phyloP scores from a whole-genome alignment of 139 green algal genomes.

The Dunaliella sp. region DNA sequence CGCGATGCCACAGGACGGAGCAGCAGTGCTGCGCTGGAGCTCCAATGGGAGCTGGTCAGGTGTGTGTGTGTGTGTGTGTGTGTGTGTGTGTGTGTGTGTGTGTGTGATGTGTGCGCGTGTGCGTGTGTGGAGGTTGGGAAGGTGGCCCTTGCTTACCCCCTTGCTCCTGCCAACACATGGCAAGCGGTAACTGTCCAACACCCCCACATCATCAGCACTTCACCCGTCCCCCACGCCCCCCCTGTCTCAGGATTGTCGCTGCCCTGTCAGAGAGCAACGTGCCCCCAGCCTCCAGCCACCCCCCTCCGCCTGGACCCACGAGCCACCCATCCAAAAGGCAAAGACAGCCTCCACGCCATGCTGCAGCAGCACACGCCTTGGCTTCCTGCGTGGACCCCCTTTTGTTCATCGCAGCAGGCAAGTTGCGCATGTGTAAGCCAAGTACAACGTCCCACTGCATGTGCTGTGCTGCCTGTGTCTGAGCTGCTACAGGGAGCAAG shows the following conservation, averaged over 20 bases:
- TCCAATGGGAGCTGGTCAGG: background rate
- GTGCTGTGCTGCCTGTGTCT: too few relatives aligned
- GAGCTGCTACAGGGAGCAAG: too few relatives aligned
- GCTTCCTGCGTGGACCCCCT: conserved; percentile 58
- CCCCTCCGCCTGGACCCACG: background rate
- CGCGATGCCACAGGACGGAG: background rate
- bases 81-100: background rate
- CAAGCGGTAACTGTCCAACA: too few relatives aligned
- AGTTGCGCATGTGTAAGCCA: too few relatives aligned
- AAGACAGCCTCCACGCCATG: background rate
- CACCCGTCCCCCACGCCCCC: too few relatives aligned
- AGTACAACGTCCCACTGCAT: too few relatives aligned
- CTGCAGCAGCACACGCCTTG: conserved; percentile 32
- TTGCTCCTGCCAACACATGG: too few relatives aligned
- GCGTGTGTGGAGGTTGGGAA: too few relatives aligned
- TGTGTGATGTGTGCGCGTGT: too few relatives aligned
- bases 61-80: background rate
- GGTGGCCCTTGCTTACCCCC: too few relatives aligned
- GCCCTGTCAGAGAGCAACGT: background rate
- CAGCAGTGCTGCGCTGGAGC: background rate
- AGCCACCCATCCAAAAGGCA: background rate
- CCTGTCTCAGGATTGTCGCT: background rate
- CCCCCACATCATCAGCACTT: too few relatives aligned
- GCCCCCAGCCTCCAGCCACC: background rate
- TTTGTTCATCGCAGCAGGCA: conserved; percentile 71